These are phyloP conservation scores for Blastobotrys apis DNA, from an alignment of 1,139 yeast species.

Conservation along the genomic window DNA sequence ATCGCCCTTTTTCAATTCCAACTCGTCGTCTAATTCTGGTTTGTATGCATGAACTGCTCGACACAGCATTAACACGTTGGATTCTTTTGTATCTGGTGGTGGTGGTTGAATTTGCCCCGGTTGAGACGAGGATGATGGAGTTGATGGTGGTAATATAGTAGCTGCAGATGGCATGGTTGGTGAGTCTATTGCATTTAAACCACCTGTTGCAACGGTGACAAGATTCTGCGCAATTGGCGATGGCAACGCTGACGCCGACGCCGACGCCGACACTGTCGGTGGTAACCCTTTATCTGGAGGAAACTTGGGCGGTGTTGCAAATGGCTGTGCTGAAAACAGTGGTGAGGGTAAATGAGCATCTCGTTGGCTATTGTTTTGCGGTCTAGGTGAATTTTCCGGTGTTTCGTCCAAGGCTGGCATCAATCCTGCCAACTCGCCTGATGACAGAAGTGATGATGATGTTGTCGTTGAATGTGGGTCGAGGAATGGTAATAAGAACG, in stretches of 20 bases:
- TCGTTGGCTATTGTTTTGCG: too few relatives aligned
- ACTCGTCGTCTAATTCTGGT: conserved; percentile 37
- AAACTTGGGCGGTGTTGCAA: conserved; percentile 12
- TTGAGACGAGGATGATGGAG: neutral
- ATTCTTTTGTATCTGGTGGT: too few relatives aligned
- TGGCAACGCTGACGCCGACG: too few relatives aligned
- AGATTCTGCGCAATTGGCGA: too few relatives aligned
- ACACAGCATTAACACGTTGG: conserved; percentile 18
- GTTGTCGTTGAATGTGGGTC: neutral
- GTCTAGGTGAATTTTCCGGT: too few relatives aligned
- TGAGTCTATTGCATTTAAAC: too few relatives aligned
- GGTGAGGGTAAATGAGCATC: too few relatives aligned
- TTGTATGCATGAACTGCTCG: conserved; percentile 29
- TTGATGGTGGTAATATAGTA: neutral
- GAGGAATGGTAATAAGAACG: conserved; percentile 4
- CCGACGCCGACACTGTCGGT: too few relatives aligned
- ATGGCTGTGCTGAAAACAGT: conserved; percentile 3
- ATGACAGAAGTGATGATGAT: neutral
- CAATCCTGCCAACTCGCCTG: too few relatives aligned
- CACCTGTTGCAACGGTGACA: neutral
- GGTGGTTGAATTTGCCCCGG: neutral
- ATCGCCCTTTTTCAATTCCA: conserved; percentile 32
- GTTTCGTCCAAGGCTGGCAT: too few relatives aligned
- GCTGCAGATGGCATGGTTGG: too few relatives aligned
- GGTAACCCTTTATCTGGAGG: conserved; percentile 5